Conservation (phyloP, 331 rosid species). For the Quercus phellos region DNA sequence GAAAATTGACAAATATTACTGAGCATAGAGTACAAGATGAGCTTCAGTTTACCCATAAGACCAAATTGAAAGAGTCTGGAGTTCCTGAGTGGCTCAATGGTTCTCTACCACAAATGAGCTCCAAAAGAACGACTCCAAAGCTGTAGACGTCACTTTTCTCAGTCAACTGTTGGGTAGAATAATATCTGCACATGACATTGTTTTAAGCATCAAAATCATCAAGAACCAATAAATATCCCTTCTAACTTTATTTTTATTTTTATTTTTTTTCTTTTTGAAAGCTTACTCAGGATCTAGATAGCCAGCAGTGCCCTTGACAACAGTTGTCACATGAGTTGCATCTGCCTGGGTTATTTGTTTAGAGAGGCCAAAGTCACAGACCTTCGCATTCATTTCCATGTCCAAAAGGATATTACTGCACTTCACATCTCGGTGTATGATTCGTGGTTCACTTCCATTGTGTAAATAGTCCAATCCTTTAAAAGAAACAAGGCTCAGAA, state of each 20-base stretch:
- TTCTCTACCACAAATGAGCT: slow-evolving; percentile 93
- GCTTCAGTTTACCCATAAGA: slow-evolving; percentile 63
- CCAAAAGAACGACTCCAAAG: slow-evolving; percentile 86
- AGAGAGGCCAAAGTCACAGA: slow-evolving; percentile 93
- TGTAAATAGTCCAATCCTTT: slow-evolving; percentile 90
- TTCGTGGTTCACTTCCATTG: slow-evolving; percentile 84
- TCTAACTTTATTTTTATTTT: background rate
- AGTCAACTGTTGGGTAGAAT: slow-evolving; percentile 71
- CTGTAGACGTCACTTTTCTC: slow-evolving; percentile 97
- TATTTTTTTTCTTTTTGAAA: background rate
- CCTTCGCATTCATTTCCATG: slow-evolving; percentile 80
- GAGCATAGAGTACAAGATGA: background rate
- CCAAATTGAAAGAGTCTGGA: slow-evolving; percentile 92
- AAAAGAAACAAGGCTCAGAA: slow-evolving; percentile 6
- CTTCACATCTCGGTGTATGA: slow-evolving; percentile 91
- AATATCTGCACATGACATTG: slow-evolving; percentile 44
- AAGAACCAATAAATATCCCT: background rate
- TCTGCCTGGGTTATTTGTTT: slow-evolving; percentile 67
- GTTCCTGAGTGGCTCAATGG: slow-evolving; percentile 75
- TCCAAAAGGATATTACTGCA: slow-evolving; percentile 90
- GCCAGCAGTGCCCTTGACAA: slow-evolving; percentile 94
- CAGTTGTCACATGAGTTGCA: slow-evolving; percentile 91
- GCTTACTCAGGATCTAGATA: slow-evolving; percentile 95
- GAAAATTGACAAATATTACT: background rate
- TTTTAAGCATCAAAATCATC: background rate